Base-by-base conservation (phyloP, 1,139 yeast species). In the Meyerozyma carpophila region DNA sequence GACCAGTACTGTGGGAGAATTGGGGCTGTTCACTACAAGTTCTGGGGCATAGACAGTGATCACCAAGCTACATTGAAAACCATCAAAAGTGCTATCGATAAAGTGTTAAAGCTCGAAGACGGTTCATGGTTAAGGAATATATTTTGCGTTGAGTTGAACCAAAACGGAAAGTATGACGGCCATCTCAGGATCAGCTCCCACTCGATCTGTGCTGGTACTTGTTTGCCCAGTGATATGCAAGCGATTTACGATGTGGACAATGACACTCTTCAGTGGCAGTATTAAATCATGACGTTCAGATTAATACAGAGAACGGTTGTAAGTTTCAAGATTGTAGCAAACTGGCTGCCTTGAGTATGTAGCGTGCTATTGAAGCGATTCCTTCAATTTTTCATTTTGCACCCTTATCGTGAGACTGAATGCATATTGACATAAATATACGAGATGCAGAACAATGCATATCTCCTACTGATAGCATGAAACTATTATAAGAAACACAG, bases 151-250 rank as follows among this genome's bases (percentile, higher is more conserved):
- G 9, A 10, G 11, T 32, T 34, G 16, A 20, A 18, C n/a, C 14
- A 34, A 32, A 14, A 32, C 21, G 36, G 21, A 14, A 21, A 21
- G 16, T 34, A 34, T 21, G 37, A 21, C n/a, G 37, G 37, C 5
- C 37, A 34, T 21, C 37, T 34, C 37, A 34, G 37, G 20, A 34
- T 34, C 26, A 34, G 37, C 7, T 20, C 37, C 26, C 26, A 34
- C 25, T 18, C 37, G 26, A 18, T 34, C 16, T 34, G 37, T 21
- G 26, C 26, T 34, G 37, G 37, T 34, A 21, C 11, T 34, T 20
- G 37, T 20, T 11, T 20, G 37, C 27, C 37, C 25, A 34, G 26
- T 34, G 37, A 34, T 21, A 21, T 21, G 13, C 37, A 34, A 18
- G 26, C 6, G 6, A 8, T 18, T 32, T 32, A 14, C 36, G 36